Evolutionary conservation across 495 filamentous ascomycete species (phyloP), one percentile per base, ranked within the genome.

Genomic region (Cercophora sp.): DNA sequence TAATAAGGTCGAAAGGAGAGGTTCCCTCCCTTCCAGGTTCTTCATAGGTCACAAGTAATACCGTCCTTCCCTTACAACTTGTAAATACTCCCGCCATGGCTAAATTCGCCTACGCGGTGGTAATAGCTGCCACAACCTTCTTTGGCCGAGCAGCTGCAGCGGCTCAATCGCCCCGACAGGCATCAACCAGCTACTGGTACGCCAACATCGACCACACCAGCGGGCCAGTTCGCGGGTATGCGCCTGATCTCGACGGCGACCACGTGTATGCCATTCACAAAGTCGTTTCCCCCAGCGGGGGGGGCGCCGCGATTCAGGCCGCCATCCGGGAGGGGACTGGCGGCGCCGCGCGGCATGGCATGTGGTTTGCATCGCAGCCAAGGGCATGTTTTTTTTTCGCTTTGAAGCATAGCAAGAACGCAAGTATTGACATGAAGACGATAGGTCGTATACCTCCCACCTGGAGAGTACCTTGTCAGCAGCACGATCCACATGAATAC

Each of bases 381-480:
- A 62, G 71, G 45, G 70, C 62, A 34, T 20, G 51, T 34, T n/a
- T n/a, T n/a, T n/a, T n/a, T n/a, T n/a, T n/a, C n/a, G n/a, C n/a
- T n/a, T n/a, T n/a, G n/a, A n/a, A n/a, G n/a, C n/a, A n/a, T n/a
- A n/a, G n/a, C n/a, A n/a, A n/a, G n/a, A n/a, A n/a, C n/a, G 10
- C 36, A 20, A 16, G 20, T 18, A 4, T 9, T 43, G 19, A 50
- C 54, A 40, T 51, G 41, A 58, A 1, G 2, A n/a, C n/a, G 10
- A 13, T 34, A 72, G 70, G 68, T 85, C 43, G 76, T 86, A 25
- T 86, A 84, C 60, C 80, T 87, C 57, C 84, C 83, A 6, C 70
- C 79, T 6, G 84, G 84, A 46, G 84, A 77, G 6, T 86, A 86
- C 58, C 53, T 74, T n/a, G 71, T 86, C 48, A 79, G 72, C 11